These are phyloP conservation scores for Colletotrichum tofieldiae DNA, from an alignment of 2,329 filamentous ascomycete genomes.

Conservation along the genomic window DNA sequence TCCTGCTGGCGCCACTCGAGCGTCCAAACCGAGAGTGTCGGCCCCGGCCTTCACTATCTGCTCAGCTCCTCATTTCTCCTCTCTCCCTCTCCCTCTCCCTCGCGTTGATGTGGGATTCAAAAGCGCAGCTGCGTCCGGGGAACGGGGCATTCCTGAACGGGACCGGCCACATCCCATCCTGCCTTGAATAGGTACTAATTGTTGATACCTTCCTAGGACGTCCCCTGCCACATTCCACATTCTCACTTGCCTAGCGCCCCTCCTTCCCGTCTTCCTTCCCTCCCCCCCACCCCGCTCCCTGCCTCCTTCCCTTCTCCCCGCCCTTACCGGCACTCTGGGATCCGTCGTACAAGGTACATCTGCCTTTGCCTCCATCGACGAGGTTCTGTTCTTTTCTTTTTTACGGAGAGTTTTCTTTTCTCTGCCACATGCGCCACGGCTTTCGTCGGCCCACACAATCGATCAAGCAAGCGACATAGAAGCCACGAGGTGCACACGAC, in stretches of 20 bases:
- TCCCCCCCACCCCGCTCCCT: background rate
- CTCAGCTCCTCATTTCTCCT: background rate
- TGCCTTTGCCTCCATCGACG: background rate
- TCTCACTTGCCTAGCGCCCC: background rate
- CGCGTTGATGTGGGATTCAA: background rate
- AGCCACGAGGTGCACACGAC: background rate
- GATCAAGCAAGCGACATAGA: background rate
- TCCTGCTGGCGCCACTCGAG: background rate
- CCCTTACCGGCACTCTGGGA: constrained; percentile 13
- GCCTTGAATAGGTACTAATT: background rate
- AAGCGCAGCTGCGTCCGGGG: background rate
- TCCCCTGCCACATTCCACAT: background rate
- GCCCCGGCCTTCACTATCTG: constrained; percentile 12
- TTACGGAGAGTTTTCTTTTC: too few relatives aligned
- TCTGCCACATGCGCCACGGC: constrained; percentile 2
- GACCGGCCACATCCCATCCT: background rate
- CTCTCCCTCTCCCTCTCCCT: background rate
- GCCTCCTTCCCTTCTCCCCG: background rate
- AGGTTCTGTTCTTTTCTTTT: background rate
- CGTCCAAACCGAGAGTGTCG: background rate
- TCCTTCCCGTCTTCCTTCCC: background rate
- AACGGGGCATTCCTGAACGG: background rate
- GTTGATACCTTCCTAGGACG: background rate
- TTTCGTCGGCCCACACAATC: constrained; percentile 33
- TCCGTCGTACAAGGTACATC: background rate